Evolutionary conservation across 2,329 filamentous ascomycete species (phyloP), one percentile per base, ranked within the genome.

Genomic region (Pleochaeta shiraiana): DNA sequence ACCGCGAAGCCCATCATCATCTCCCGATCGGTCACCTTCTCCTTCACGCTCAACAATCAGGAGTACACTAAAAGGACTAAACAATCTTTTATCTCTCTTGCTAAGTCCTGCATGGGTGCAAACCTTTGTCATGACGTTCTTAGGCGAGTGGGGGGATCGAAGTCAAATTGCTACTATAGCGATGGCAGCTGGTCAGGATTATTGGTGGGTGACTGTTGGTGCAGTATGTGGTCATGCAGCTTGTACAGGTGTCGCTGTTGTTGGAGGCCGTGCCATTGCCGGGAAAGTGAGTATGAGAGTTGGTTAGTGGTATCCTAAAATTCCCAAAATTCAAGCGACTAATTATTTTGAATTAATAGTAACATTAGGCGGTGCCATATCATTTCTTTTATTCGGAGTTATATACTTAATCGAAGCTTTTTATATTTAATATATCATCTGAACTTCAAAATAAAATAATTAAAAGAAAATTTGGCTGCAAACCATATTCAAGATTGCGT

Each of bases 141-240:
- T 98, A 33, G 93, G 93, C 47, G 93, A 98, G 75, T 98, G 93
- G 93, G 93, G 93, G 65, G 93, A 98, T 72, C 84, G 93, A 69
- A 95, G 89, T 73, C 93, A 98, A 77, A 97, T 98, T 71, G 93
- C 93, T 26, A 98, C 93, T 0, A 95, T 98, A 72, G 93, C 93
- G 64, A 98, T 98, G 93, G 93, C 93, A 62, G 92, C 93, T 37
- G 93, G 93, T 24, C 89, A 95, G 74, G 93, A 98, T 74, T 98
- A 97, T 75, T 97, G 92, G 92, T 96, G 90, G 88, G 93, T 98
- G 39, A 96, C 90, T 3, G 79, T 90, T 59, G 93, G 93, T 65
- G 92, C 93, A 1, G 83, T 93, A 39, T 79, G 83, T 59, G 93
- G 93, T 11, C 93, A 98, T 74, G 87, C 83, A 57, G 83, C 92